A percentile compares a stretch with the other conserved stretches of the same genome.
phyloP scores from a whole-genome alignment of 208 protist genomes.

The Naegleria fowleri region DNA sequence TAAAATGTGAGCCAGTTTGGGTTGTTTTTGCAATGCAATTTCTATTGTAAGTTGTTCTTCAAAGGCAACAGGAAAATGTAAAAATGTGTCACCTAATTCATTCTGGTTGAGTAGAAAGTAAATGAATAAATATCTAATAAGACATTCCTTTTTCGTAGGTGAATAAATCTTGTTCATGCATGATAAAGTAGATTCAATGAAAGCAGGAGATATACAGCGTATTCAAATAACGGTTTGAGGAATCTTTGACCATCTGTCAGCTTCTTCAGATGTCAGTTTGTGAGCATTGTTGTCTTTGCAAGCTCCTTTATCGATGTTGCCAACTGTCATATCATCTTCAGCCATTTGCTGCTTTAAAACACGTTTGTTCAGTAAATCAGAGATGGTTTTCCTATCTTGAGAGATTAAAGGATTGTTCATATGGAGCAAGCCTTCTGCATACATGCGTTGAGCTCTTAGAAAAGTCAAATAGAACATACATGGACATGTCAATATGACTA shows the following conservation, averaged over 20 bases:
- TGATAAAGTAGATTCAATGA: neutral
- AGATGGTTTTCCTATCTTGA: neutral
- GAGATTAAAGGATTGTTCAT: neutral
- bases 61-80: neutral
- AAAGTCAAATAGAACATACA: neutral
- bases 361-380: too few relatives aligned
- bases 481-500: neutral
- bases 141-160: neutral
- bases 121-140: neutral
- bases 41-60: neutral
- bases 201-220: neutral
- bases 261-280: too few relatives aligned
- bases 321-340: too few relatives aligned
- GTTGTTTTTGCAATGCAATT: neutral
- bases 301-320: too few relatives aligned
- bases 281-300: too few relatives aligned
- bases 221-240: neutral
- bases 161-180: too few relatives aligned
- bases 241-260: too few relatives aligned
- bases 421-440: neutral
- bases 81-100: neutral
- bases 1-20: neutral
- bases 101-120: neutral
- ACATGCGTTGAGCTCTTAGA: neutral
- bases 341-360: too few relatives aligned